Percentiles rank a stretch among this genome's conserved stretches.
Evolutionary conservation across 2,329 filamentous ascomycete genomes (phyloP).

Genomic region (Stagonosporopsis chrysanthemi): DNA sequence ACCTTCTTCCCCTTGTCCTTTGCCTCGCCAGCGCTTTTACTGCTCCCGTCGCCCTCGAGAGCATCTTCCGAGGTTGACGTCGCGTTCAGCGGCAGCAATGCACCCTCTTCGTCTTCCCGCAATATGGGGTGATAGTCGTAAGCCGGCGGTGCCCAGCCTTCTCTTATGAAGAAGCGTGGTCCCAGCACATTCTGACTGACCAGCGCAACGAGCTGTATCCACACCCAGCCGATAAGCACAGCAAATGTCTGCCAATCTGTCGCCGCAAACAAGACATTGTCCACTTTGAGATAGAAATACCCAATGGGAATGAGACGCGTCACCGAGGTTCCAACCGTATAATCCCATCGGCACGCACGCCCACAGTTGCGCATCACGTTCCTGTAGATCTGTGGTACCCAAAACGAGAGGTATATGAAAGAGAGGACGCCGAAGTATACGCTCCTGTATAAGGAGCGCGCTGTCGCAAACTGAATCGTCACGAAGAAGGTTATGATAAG

Average conservation of each 20-base stretch:
- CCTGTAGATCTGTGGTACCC: slow-evolving; percentile 89
- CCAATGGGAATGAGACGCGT: slow-evolving; percentile 80
- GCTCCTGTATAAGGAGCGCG: slow-evolving; percentile 61
- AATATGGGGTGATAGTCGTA: slow-evolving; percentile 97
- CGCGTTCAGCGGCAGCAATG: slow-evolving; percentile 76
- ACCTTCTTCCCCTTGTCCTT: slow-evolving; percentile 64
- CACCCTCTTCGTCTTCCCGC: slow-evolving; percentile 82
- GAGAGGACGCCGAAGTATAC: slow-evolving; percentile 69
- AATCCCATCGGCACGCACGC: slow-evolving; percentile 89
- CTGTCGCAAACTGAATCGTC: slow-evolving; percentile 65
- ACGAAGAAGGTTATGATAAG: slow-evolving; percentile 65
- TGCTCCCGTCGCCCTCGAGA: slow-evolving; percentile 5
- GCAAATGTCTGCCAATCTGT: slow-evolving; percentile 71
- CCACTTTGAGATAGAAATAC: slow-evolving; percentile 81
- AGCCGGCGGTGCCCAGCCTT: slow-evolving; percentile 70
- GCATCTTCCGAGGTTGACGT: slow-evolving; percentile 40
- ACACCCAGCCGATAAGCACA: slow-evolving; percentile 77
- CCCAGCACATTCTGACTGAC: slow-evolving; percentile 84
- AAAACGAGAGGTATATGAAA: slow-evolving; percentile 85
- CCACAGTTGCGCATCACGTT: slow-evolving; percentile 92
- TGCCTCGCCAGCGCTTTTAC: slow-evolving; percentile 49
- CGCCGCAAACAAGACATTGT: slow-evolving; percentile 82
- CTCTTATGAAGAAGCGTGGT: slow-evolving; percentile 82
- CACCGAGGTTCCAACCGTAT: slow-evolving; percentile 82
- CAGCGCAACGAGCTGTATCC: slow-evolving; percentile 83